Base-by-base conservation (phyloP, 371 early-diverging fungal genomes). In the Mortierella sp. region DNA sequence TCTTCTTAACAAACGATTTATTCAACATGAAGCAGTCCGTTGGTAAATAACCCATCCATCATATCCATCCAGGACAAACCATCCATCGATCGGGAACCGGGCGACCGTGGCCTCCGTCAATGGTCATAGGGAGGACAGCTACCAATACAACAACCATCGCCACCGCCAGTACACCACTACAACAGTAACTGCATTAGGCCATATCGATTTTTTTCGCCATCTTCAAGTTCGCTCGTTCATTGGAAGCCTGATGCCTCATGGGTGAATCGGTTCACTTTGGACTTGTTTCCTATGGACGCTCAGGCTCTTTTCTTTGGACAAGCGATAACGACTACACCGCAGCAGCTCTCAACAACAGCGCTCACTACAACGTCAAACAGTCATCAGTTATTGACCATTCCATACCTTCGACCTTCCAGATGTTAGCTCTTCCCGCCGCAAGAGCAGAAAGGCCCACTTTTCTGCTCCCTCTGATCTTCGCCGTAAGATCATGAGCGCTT, bases 381-480 rank as follows among this genome's bases (percentile, higher is more conserved):
- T 57, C 63, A 63, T 58, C 31, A 3, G 38, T 58, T 55, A 72
- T 80, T 83, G 80, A 80, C 78, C 68, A 55, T 76, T 47, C 57
- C 48, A 76, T 50, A 44, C 63, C 73, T 60, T 75, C 34, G 7
- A 58, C 79, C 76, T 45, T 83, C 44, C 89, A 92, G 97, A 96
- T 92, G 98, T 97, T 85, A 95, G 96, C 89, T 98, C 98, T 87
- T 97, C 97, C 88, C 93, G 96, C 92, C 93, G 98, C 91, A 98
- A 98, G 96, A 92, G 94, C 92, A 95, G 99, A 91, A 97, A 97
- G 95, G 99, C 99, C 89, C 99, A 99, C 95, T 99, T 99, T 95
- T 88, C 96, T 80, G 99, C 99, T 86, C 96, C 99, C 84, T 98
- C 98, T 84, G 91, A 92, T 92, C 92, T 95, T 87, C 97, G 99